These are phyloP conservation scores for Colletotrichum nymphaeae DNA, from an alignment of 2,329 filamentous ascomycete species.

Conservation along the genomic window DNA sequence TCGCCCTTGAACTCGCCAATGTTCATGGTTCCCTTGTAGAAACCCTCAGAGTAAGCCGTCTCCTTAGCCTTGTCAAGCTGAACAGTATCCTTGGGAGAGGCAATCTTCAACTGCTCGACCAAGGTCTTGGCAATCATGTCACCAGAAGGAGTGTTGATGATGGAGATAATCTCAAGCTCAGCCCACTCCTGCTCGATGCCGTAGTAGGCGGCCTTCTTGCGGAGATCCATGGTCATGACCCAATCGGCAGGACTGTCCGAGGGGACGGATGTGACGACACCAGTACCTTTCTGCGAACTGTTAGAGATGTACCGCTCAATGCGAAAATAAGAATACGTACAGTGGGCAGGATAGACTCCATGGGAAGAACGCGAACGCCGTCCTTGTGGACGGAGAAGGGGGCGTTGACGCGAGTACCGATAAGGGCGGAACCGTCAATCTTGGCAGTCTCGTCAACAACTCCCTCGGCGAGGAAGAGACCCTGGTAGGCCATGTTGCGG, in stretches of 20 bases:
- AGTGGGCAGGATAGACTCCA: slow-evolving; percentile 90
- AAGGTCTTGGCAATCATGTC: slow-evolving; percentile 85
- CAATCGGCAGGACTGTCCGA: slow-evolving; percentile 97
- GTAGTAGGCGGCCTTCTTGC: slow-evolving; percentile 97
- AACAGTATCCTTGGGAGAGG: slow-evolving; percentile 93
- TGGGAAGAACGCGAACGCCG: slow-evolving; percentile 89
- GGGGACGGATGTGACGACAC: slow-evolving; percentile 94
- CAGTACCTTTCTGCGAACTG: slow-evolving; percentile 79
- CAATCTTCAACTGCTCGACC: slow-evolving; percentile 94
- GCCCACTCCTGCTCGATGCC: slow-evolving; percentile 98
- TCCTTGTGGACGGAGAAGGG: slow-evolving; percentile 88
- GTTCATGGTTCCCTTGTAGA: slow-evolving; percentile 90
- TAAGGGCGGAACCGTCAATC: slow-evolving; percentile 79
- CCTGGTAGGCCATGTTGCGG: slow-evolving; percentile 97
- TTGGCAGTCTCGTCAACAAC: slow-evolving; percentile 80
- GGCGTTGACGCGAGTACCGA: slow-evolving; percentile 90
- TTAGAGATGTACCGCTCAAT: background rate
- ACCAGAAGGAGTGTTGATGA: slow-evolving; percentile 92
- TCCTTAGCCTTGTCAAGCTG: slow-evolving; percentile 93
- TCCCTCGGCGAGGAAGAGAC: slow-evolving; percentile 82
- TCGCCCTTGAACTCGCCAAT: slow-evolving; percentile 90
- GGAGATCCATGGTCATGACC: slow-evolving; percentile 86
- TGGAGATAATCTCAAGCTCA: slow-evolving; percentile 86
- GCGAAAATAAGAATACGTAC: background rate
- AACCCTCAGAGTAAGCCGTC: slow-evolving; percentile 92